phyloP scores from a whole-genome alignment of 2,329 filamentous ascomycete genomes.

The Orbilia oligospora region DNA sequence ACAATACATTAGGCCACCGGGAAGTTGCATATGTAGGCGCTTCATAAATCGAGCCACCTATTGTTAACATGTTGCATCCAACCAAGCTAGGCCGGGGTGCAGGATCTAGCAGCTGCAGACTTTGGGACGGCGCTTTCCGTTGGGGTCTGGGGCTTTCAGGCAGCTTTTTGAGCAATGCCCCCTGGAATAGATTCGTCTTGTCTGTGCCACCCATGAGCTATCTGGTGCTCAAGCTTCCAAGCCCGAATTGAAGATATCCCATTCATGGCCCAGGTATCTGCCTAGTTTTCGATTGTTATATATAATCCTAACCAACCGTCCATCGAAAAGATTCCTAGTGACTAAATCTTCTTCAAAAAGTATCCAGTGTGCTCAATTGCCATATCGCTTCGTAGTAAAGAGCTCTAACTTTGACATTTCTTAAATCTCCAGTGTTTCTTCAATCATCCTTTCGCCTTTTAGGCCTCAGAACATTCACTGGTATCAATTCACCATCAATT shows the following conservation, averaged over 20 bases:
- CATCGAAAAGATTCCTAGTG: neutral
- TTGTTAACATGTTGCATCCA: neutral
- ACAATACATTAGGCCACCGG: neutral
- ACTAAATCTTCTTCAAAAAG: neutral
- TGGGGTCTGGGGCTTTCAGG: slow-evolving; percentile 4
- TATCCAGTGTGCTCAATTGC: neutral
- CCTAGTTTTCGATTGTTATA: neutral
- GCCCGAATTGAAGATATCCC: too few species aligned
- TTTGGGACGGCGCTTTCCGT: slow-evolving; percentile 9
- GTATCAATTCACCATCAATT: neutral
- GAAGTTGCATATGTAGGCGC: neutral
- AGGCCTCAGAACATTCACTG: neutral
- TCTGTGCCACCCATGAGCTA: slow-evolving; percentile 9
- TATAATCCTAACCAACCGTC: neutral
- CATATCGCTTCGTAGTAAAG: neutral
- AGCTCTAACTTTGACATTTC: neutral
- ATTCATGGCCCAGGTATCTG: neutral
- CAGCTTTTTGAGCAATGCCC: neutral
- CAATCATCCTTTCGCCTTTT: neutral
- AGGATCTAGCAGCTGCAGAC: slow-evolving; percentile 19
- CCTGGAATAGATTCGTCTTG: slow-evolving; percentile 11
- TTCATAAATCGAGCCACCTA: neutral
- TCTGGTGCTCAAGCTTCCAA: neutral
- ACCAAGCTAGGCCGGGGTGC: too few species aligned
- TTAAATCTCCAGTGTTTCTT: slow-evolving; percentile 2